Conservation (phyloP, 2,329 filamentous ascomycete species). For the Apiospora rasikravindrae region DNA sequence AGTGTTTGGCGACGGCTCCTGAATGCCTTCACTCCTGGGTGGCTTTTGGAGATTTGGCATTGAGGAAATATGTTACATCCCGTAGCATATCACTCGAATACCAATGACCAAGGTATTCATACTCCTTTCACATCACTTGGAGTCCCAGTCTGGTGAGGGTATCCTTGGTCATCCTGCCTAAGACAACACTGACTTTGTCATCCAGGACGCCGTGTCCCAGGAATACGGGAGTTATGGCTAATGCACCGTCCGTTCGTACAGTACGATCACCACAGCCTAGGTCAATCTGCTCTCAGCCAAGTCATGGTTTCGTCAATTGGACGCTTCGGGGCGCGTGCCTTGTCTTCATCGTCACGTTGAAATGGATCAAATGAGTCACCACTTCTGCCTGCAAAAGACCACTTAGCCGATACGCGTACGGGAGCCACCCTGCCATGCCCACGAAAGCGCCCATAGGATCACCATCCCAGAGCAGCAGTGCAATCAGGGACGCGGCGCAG, state of each 20-base stretch:
- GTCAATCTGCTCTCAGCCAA: neutral
- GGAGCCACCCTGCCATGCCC: constrained; percentile 53
- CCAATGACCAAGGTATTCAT: neutral
- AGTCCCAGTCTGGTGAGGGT: neutral
- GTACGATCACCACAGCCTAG: neutral
- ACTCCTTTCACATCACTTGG: neutral
- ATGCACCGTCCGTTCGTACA: accelerated
- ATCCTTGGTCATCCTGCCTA: neutral
- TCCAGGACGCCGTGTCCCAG: neutral
- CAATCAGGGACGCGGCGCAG: constrained; percentile 51
- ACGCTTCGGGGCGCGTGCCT: neutral
- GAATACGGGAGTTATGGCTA: neutral
- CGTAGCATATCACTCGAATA: neutral
- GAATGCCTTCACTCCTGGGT: neutral
- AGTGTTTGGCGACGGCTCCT: neutral
- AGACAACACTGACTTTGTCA: neutral
- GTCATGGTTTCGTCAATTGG: neutral
- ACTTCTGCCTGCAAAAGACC: neutral
- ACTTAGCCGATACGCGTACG: constrained; percentile 36
- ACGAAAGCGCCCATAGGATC: constrained; percentile 43
- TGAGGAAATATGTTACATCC: neutral
- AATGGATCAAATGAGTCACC: neutral
- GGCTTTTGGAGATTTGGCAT: neutral
- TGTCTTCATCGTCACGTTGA: constrained; percentile 25
- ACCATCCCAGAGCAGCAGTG: constrained; percentile 50